A percentile compares a stretch with the other conserved stretches of the same genome.
Evolutionary conservation across 148 eudicot genomes (phyloP).

Genomic region (Cornus florida): DNA sequence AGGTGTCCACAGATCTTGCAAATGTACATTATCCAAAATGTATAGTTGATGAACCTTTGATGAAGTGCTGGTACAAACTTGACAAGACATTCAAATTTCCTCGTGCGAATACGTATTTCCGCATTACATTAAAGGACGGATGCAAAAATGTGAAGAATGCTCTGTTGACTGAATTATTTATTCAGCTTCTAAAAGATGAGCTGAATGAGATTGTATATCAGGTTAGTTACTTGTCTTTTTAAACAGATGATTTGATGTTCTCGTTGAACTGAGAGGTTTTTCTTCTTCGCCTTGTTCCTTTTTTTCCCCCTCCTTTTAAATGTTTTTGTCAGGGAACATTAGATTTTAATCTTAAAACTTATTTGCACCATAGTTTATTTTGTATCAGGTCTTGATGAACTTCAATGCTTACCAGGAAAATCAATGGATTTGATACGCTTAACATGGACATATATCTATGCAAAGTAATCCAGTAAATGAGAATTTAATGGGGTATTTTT

Average conservation of each 20-base stretch:
- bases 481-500: neutral
- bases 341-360: neutral
- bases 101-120: conserved; percentile 96
- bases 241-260: neutral
- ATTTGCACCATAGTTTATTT: neutral
- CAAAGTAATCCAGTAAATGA: neutral
- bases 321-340: neutral
- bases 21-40: conserved; percentile 57
- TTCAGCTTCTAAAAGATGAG: conserved; percentile 85
- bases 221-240: conserved; percentile 40
- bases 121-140: conserved; percentile 74
- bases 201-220: conserved; percentile 89
- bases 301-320: neutral
- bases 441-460: neutral
- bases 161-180: conserved; percentile 84
- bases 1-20: conserved; percentile 31
- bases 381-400: neutral
- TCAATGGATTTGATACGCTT: neutral
- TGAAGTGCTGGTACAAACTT: conserved; percentile 93
- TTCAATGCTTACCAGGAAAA: neutral
- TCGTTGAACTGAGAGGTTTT: neutral
- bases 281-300: no score
- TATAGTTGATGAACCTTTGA: conserved; percentile 75
- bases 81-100: conserved; percentile 86
- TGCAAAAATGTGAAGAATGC: conserved; percentile 54